These are phyloP conservation scores for Sporisorium exsertum DNA, from an alignment of 1,284 basidiomycete genomes.

Conservation along the genomic window DNA sequence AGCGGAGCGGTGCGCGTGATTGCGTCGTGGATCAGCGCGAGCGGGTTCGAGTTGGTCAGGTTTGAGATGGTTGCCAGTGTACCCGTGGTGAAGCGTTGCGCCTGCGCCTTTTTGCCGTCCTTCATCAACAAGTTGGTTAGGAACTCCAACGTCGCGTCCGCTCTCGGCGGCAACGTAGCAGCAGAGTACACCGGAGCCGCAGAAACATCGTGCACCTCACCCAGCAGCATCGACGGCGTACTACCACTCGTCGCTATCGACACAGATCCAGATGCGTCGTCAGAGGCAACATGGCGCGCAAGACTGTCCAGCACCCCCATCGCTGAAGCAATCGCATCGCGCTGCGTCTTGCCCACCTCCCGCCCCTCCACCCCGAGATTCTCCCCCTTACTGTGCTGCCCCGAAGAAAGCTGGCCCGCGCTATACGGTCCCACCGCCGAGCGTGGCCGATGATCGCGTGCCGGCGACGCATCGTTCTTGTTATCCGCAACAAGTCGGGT, in stretches of 20 bases:
- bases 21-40: constrained; percentile 68
- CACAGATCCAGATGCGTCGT: not conserved
- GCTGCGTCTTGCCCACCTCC: constrained; percentile 27
- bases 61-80: constrained; percentile 65
- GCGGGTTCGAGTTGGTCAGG: constrained; percentile 66
- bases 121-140: constrained; percentile 70
- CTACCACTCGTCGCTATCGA: not conserved
- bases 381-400: constrained; percentile 16
- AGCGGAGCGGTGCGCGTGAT: constrained; percentile 65
- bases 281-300: constrained; percentile 19
- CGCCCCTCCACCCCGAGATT: constrained; percentile 5
- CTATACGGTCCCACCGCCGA: constrained; percentile 18
- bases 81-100: constrained; percentile 62
- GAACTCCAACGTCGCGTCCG: constrained; percentile 66
- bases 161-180: constrained; percentile 46
- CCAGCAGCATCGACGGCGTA: constrained; percentile 11
- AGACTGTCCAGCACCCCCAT: constrained; percentile 37
- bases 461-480: constrained; percentile 25
- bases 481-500: constrained; percentile 22
- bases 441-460: constrained; percentile 25
- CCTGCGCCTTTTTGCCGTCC: constrained; percentile 70
- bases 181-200: constrained; percentile 42
- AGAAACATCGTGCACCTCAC: constrained; percentile 10
- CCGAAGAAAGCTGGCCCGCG: constrained; percentile 6
- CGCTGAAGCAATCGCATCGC: constrained; percentile 34